Percentiles rank a stretch among this genome's conserved stretches.
Conservation (phyloP, 441 rosid genomes). For the Adansonia grandidieri region DNA sequence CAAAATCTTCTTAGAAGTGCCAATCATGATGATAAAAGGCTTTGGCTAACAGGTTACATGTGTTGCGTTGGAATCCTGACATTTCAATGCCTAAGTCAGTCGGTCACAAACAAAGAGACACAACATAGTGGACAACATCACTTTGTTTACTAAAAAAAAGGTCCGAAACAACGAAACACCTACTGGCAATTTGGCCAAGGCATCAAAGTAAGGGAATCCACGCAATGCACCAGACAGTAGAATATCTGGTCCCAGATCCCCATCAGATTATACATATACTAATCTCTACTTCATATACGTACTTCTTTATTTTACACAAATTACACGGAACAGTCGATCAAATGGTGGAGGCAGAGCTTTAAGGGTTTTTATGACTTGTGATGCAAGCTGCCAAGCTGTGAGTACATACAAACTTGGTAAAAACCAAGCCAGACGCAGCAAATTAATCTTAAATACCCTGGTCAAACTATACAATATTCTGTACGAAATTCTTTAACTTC, state of each 20-base stretch:
- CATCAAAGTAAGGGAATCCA: conserved; percentile 19
- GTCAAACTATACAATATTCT: neutral
- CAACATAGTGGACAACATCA: conserved; percentile 24
- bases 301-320: neutral
- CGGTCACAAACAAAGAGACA: conserved; percentile 11
- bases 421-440: conserved; percentile 12
- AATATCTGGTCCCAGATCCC: conserved; percentile 22
- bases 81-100: neutral
- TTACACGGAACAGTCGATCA: neutral
- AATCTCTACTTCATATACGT: neutral
- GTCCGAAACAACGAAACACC: neutral
- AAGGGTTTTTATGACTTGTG: neutral
- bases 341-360: neutral
- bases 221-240: neutral
- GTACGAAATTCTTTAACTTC: neutral
- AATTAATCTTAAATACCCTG: conserved; percentile 4
- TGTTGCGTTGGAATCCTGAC: conserved; percentile 21
- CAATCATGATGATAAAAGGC: conserved; percentile 22
- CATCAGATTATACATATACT: neutral
- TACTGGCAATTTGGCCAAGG: conserved; percentile 13
- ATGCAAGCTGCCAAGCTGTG: conserved; percentile 11
- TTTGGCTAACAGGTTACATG: conserved; percentile 18
- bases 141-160: conserved; percentile 14
- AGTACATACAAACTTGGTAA: neutral
- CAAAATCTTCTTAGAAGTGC: conserved; percentile 17